Conservation (phyloP, 192 early-diverging fungal genomes). For the Spinellus fusiger region DNA sequence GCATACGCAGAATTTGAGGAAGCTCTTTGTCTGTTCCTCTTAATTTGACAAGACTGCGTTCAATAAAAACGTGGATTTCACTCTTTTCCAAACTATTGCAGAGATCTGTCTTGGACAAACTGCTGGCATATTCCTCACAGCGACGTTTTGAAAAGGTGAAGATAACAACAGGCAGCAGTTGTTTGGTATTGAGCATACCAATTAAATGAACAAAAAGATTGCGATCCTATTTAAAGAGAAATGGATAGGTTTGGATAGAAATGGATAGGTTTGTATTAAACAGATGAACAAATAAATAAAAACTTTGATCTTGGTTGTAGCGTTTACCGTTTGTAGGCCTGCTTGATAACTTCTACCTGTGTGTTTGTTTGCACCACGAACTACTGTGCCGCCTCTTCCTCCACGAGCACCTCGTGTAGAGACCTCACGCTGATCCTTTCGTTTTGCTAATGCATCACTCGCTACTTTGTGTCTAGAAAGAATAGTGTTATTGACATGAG, state of each 20-base stretch:
- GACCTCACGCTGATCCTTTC: conserved; percentile 41
- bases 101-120: conserved; percentile 77
- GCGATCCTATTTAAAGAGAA: conserved; percentile 44
- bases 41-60: conserved; percentile 71
- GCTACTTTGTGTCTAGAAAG: conserved; percentile 63
- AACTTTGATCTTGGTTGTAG: conserved; percentile 17
- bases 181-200: conserved; percentile 63
- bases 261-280: not conserved
- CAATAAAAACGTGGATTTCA: conserved; percentile 84
- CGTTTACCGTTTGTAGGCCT: conserved; percentile 32
- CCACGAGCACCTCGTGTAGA: conserved; percentile 37
- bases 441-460: conserved; percentile 61
- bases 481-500: not conserved
- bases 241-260: not conserved
- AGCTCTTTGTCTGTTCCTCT: conserved; percentile 80
- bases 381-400: conserved; percentile 32
- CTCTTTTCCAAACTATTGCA: conserved; percentile 70
- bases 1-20: conserved; percentile 84
- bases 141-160: conserved; percentile 95
- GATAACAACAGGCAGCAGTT: conserved; percentile 81
- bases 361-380: conserved; percentile 36
- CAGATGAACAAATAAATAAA: too few species aligned
- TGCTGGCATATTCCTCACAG: conserved; percentile 87
- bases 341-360: conserved; percentile 30
- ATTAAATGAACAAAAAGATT: conserved; percentile 83